A percentile compares a stretch with the other conserved stretches of the same genome.
Conservation (phyloP, 208 protist species). For the Leptomonas pyrrhocoris region DNA sequence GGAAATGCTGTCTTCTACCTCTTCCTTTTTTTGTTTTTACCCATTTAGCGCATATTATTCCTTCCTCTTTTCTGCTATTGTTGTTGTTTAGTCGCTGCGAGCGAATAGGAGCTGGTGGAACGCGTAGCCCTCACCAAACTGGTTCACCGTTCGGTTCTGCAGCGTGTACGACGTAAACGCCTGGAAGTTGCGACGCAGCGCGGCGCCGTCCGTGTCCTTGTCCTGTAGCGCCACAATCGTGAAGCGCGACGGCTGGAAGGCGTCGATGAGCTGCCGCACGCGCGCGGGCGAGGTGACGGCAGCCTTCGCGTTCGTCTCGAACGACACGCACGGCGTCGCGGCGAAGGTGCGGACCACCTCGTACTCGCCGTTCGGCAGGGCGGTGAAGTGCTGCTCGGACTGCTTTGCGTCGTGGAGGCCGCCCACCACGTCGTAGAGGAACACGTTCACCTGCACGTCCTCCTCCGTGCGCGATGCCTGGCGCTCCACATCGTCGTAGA, state of each 20-base stretch:
- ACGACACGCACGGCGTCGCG: conserved; percentile 51
- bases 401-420: conserved; percentile 25
- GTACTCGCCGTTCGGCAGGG: conserved; percentile 53
- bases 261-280: conserved; percentile 50
- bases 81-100: conserved; percentile 24
- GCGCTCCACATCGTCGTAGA: conserved; percentile 75
- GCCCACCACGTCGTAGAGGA: conserved; percentile 63
- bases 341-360: conserved; percentile 69
- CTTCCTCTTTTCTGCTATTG: background rate
- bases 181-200: conserved; percentile 41
- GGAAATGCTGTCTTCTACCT: background rate
- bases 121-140: conserved; percentile 81
- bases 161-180: conserved; percentile 58
- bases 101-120: conserved; percentile 77
- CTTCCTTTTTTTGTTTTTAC: background rate
- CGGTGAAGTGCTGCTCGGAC: conserved; percentile 36
- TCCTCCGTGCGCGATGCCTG: conserved; percentile 35
- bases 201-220: conserved; percentile 30
- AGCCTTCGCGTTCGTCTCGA: conserved; percentile 72
- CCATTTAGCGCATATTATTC: background rate
- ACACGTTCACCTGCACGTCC: conserved; percentile 83
- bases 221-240: conserved; percentile 76
- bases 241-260: conserved; percentile 62
- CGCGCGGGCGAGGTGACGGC: conserved; percentile 36
- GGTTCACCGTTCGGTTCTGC: conserved; percentile 69